Conservation (phyloP, 176 grass and related monocot species). For the Hsuehochloa calcarea region DNA sequence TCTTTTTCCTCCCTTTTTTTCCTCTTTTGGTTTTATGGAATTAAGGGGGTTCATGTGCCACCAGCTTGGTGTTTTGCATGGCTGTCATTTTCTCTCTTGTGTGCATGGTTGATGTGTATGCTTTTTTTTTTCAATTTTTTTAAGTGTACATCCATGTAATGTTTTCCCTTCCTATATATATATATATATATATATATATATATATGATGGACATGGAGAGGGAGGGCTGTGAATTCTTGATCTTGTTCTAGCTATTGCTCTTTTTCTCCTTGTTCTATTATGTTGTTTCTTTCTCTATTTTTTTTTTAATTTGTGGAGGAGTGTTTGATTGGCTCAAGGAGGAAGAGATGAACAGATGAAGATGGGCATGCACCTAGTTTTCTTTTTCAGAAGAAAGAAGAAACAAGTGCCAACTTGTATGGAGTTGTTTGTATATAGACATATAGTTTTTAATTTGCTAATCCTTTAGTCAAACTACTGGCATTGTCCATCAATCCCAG, state of each 20-base stretch:
- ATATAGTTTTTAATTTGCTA: not conserved
- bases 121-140: not conserved
- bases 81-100: slow-evolving; percentile 44
- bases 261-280: not conserved
- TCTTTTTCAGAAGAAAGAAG: not conserved
- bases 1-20: not conserved
- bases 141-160: slow-evolving; percentile 56
- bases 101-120: slow-evolving; percentile 25
- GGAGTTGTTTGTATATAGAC: not conserved
- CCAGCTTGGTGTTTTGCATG: slow-evolving; percentile 14
- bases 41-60: slow-evolving; percentile 18
- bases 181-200: no score
- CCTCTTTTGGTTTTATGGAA: not conserved
- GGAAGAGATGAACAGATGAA: slow-evolving; percentile 9
- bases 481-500: slow-evolving; percentile 5
- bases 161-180: slow-evolving; percentile 29
- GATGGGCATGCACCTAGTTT: not conserved
- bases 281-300: no score
- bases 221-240: slow-evolving; percentile 35
- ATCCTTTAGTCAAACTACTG: slow-evolving; percentile 1
- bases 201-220: slow-evolving; percentile 26
- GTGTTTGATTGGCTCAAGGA: not conserved
- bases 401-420: slow-evolving; percentile 8
- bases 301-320: no score
- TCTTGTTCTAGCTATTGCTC: not conserved